Percentiles rank a stretch among this genome's conserved stretches.
Evolutionary conservation across 2,329 filamentous ascomycete species (phyloP).

Genomic region (Monosporascus sp.): DNA sequence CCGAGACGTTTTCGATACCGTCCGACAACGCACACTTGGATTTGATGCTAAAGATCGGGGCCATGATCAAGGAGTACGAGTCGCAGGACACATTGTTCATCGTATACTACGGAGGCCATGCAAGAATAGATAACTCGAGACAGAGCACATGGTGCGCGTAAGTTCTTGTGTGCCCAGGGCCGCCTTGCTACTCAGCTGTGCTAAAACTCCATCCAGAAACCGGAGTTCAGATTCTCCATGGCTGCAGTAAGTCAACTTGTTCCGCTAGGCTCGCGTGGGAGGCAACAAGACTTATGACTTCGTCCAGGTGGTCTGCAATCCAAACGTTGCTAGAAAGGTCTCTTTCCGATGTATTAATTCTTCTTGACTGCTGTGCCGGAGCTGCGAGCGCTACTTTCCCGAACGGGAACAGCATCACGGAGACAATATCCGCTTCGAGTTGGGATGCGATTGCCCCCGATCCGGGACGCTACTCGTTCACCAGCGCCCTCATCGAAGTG

Average conservation of each 20-base stretch:
- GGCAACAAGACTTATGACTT: conserved; percentile 2
- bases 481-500: conserved; percentile 54
- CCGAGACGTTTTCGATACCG: conserved; percentile 53
- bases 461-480: conserved; percentile 55
- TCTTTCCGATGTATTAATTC: conserved; percentile 51
- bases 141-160: conserved; percentile 58
- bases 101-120: conserved; percentile 56
- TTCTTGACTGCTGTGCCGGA: conserved; percentile 55
- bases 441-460: conserved; percentile 58
- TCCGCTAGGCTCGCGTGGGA: not conserved
- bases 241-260: conserved; percentile 40
- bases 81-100: conserved; percentile 51
- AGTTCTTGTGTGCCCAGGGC: conserved; percentile 21
- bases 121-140: conserved; percentile 53
- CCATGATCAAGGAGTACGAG: conserved; percentile 53
- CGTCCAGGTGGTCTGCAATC: conserved; percentile 51
- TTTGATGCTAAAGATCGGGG: conserved; percentile 51
- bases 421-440: conserved; percentile 57
- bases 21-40: conserved; percentile 54
- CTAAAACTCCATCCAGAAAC: conserved; percentile 30
- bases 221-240: conserved; percentile 48
- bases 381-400: conserved; percentile 56
- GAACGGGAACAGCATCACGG: conserved; percentile 53
- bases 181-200: not conserved
- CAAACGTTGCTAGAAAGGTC: conserved; percentile 55